Base-by-base conservation (phyloP, 2,329 filamentous ascomycete genomes). In the Harringtonia aguacate region DNA sequence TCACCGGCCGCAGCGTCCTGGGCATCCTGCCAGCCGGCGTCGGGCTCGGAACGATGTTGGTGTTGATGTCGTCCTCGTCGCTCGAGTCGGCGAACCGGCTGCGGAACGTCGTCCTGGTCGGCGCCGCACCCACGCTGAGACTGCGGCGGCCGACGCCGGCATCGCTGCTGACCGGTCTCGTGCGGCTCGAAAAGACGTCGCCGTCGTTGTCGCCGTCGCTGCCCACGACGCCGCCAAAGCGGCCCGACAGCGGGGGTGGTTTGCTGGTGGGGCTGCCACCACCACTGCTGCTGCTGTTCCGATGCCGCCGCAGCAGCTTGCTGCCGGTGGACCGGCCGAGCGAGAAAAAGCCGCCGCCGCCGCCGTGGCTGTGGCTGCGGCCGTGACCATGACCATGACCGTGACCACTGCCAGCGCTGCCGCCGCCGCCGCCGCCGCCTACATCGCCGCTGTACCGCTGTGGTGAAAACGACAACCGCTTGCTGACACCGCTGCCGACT, bases 211-310 rank as follows among this genome's bases (percentile, higher is more conserved):
- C 72, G 31, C 82, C 79, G 48, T 79, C 78, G 48, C 83, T 76
- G n/a, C n/a, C n/a, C 83, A 86, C 1, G 83, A 86, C 53, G n/a
- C 86, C 81, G 1, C 68, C 77, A 53, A 87, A 84, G 1, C 82
- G 78, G 54, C 76, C 80, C 22, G 21, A 5, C 31, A 30, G 28
- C 57, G 61, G 24, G 14, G n/a, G n/a, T n/a, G n/a, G n/a, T n/a
- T 27, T 15, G 22, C 17, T 39, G 36, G 13, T 14, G 20, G 15
- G 13, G 31, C 27, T 13, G 36, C 18, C 13, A 12, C 21, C 22
- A n/a, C 13, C 14, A 20, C 43, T n/a, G n/a, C 42, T 48, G 48
- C 61, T 64, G 55, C 64, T 61, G 34, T 56, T 49, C 22, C 51
- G 49, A 54, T 44, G 53, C 54, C 49, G 43, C 46, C 30, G 41